Evolutionary conservation across 2,329 filamentous ascomycete species (phyloP).

Genomic region (Fusarium kyushuense): DNA sequence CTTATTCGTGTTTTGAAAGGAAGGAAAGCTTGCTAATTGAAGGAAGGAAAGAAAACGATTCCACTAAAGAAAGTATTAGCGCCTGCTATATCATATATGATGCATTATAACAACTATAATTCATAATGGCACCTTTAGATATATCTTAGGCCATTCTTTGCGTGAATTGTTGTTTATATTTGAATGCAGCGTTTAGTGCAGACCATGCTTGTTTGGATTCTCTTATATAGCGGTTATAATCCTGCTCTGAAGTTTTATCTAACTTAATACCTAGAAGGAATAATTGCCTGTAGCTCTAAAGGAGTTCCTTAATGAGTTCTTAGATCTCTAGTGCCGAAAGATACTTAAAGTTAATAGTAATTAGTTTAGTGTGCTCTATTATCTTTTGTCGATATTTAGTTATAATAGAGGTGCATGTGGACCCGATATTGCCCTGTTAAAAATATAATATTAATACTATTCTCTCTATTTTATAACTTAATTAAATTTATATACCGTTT

Average conservation of each 20-base stretch:
- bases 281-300: slow-evolving; percentile 51
- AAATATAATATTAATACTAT: background rate
- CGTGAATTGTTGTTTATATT: slow-evolving; percentile 46
- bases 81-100: no score
- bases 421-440: slow-evolving; percentile 48
- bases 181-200: slow-evolving; percentile 52
- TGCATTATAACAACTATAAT: no score
- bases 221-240: slow-evolving; percentile 45
- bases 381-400: slow-evolving; percentile 52
- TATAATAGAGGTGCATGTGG: slow-evolving; percentile 52
- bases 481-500: slow-evolving; percentile 30
- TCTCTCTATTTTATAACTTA: fast-evolving
- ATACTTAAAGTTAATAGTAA: slow-evolving; percentile 52
- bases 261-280: slow-evolving; percentile 45
- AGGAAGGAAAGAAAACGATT: no score
- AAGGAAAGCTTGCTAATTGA: no score
- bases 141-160: slow-evolving; percentile 42
- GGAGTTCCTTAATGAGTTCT: slow-evolving; percentile 48
- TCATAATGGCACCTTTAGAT: slow-evolving; percentile 47
- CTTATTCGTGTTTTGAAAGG: no score
- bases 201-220: slow-evolving; percentile 58
- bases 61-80: no score
- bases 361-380: slow-evolving; percentile 40
- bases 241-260: slow-evolving; percentile 35
- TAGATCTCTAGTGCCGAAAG: slow-evolving; percentile 45